Evolutionary conservation across 139 green algal species (phyloP), one percentile per base, ranked within the genome.

Genomic region (Coelastrella sp.): DNA sequence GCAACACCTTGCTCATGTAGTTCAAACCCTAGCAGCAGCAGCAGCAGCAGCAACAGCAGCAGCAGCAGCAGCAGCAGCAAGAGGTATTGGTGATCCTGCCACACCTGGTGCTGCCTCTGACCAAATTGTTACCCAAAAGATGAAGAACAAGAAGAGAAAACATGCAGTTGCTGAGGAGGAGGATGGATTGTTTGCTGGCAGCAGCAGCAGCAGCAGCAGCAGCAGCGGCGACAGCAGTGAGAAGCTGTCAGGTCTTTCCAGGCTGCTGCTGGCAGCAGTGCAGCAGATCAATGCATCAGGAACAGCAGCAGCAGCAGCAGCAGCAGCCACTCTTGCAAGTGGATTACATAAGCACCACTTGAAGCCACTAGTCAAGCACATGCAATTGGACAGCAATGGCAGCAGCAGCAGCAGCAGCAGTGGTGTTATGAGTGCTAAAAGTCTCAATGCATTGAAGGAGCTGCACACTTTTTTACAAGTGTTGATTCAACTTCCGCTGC

Each of bases 241-340:
- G 2, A 11, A 21, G 1, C 23, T 69, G 62, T 41, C 30, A 38
- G 30, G 30, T 21, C 62, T 38, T 38, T 27, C 62, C 30, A 69
- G 62, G 27, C 30, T 40, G 30, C 62, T 69, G 23, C n/a, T 69
- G 62, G 62, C 62, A 69, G 62, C 62, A 69, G 30, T 23, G 27
- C 27, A 40, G 62, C 62, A 69, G 62, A 17, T 66, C 21, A 30
- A n/a, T 6, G 13, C 23, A 27, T 34, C 25, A 73, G 25, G 27
- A 43, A 30, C 67, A 76, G 67, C 67, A 50, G 64, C 64, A 73
- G 63, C 35, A 76, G 8, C 67, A 76, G 67, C 67, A 57, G 34
- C 35, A 57, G 35, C 35, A 76, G 8, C 67, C 51, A 37, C 35
- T 51, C 72, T 79, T 17, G 27, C 72, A 15, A 4, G 9, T 32